Evolutionary conservation across 2,329 filamentous ascomycete genomes (phyloP).

Genomic region (Epichloe amarillans): DNA sequence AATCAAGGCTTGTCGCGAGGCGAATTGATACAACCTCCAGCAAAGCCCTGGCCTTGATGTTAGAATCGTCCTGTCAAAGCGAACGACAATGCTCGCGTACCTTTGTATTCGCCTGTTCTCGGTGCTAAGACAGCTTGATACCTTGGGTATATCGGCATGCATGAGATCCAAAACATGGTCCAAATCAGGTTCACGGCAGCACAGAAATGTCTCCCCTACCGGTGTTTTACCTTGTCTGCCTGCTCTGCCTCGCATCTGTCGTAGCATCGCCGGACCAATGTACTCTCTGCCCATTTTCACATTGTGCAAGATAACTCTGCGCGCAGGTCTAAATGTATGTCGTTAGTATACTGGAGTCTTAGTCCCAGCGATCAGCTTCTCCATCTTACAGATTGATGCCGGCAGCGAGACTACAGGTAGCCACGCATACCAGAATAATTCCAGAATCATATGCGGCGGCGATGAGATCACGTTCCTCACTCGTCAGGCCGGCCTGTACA

Average conservation of each 20-base stretch:
- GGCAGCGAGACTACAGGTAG: constrained; percentile 68
- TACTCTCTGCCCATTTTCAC: constrained; percentile 65
- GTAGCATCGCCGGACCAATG: constrained; percentile 65
- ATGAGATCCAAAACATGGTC: constrained; percentile 58
- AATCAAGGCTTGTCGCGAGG: constrained; percentile 50
- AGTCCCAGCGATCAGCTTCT: neutral
- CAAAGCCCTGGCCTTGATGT: constrained; percentile 38
- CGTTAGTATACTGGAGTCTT: constrained; percentile 5
- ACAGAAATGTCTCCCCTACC: constrained; percentile 64
- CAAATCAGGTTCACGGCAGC: constrained; percentile 54
- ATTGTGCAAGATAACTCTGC: constrained; percentile 62
- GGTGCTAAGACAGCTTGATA: constrained; percentile 54
- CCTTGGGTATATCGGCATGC: constrained; percentile 56
- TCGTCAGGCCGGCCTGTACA: constrained; percentile 50
- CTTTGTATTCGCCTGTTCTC: constrained; percentile 56
- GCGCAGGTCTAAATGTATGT: constrained; percentile 33
- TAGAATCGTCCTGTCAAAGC: neutral
- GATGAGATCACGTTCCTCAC: constrained; percentile 61
- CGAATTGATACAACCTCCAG: constrained; percentile 58
- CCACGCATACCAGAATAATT: constrained; percentile 55
- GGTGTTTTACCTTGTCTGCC: constrained; percentile 70
- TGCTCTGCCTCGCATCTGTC: constrained; percentile 68
- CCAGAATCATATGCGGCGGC: constrained; percentile 58
- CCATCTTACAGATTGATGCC: constrained; percentile 54
- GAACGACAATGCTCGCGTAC: constrained; percentile 19